Conservation (phyloP, 129 eudicot species). For the Pittosporum tobira region DNA sequence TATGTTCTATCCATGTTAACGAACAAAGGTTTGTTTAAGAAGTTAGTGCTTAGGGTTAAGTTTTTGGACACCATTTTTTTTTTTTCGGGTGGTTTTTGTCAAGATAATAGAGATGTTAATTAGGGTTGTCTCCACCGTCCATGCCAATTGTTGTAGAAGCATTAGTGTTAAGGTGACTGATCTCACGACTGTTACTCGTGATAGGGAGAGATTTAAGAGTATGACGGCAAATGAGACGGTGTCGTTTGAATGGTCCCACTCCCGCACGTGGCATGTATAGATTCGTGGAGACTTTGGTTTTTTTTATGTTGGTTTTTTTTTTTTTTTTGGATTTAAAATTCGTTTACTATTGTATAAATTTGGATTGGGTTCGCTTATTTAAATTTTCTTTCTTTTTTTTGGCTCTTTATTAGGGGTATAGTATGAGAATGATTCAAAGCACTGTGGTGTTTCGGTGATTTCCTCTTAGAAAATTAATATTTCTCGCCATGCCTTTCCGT, state of each 20-base stretch:
- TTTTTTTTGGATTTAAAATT: too few species aligned
- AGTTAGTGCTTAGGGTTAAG: conserved; percentile 5
- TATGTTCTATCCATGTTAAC: conserved; percentile 3
- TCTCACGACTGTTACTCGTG: conserved; percentile 10
- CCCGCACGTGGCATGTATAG: not conserved
- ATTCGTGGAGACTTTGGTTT: conserved; percentile 10
- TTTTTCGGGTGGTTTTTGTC: conserved; percentile 23
- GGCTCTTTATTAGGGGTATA: too few species aligned
- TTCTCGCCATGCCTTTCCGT: too few species aligned
- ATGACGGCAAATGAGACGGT: not conserved
- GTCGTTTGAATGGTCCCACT: conserved; percentile 8
- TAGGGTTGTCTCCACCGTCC: conserved; percentile 10
- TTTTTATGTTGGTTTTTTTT: too few species aligned
- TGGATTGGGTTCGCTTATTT: too few species aligned
- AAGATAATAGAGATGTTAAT: conserved; percentile 18
- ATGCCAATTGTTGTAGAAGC: conserved; percentile 22
- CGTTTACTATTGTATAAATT: too few species aligned
- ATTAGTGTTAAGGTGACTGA: conserved; percentile 21
- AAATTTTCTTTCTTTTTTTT: too few species aligned
- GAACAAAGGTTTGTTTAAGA: conserved; percentile 3
- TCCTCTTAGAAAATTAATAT: too few species aligned
- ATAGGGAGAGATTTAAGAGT: conserved; percentile 13
- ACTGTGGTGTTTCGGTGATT: too few species aligned
- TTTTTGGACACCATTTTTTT: conserved; percentile 18
- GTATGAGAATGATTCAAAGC: too few species aligned